A percentile compares a stretch with the other conserved stretches of the same genome.
Evolutionary conservation across 148 eudicot species (phyloP).

Genomic region (Amaranthus hypochondriacus): DNA sequence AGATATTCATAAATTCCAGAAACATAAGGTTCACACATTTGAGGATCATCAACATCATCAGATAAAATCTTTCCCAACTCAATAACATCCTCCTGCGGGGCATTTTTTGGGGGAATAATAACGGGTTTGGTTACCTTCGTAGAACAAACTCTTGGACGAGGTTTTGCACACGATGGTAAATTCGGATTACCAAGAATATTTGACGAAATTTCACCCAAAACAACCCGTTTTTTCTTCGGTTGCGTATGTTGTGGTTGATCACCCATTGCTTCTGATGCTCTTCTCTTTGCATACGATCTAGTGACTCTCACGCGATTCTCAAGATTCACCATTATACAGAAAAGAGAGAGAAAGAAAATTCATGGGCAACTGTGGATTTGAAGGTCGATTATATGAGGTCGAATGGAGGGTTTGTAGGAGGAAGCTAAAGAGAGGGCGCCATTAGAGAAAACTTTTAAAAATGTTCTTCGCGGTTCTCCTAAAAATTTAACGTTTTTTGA

Average conservation of each 20-base stretch:
- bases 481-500: no score
- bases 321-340: conserved; percentile 44
- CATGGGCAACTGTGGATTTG: no score
- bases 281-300: conserved; percentile 41
- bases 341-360: neutral
- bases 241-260: neutral
- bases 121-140: conserved; percentile 27
- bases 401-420: no score
- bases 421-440: no score
- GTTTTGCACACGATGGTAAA: conserved; percentile 10
- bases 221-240: conserved; percentile 50
- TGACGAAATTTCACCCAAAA: conserved; percentile 59
- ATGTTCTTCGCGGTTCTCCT: no score
- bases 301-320: conserved; percentile 66
- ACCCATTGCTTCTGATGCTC: conserved; percentile 35
- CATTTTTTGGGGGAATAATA: conserved; percentile 2
- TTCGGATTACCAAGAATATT: conserved; percentile 20
- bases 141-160: conserved; percentile 14
- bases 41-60: conserved; percentile 49
- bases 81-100: conserved; percentile 24
- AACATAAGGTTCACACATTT: conserved; percentile 69
- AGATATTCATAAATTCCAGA: conserved; percentile 67
- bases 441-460: no score
- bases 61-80: neutral
- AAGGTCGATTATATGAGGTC: no score